Evolutionary conservation across 106 monocot genomes (phyloP), one percentile per base, ranked within the genome.

Genomic region (Amphibolis antarctica): DNA sequence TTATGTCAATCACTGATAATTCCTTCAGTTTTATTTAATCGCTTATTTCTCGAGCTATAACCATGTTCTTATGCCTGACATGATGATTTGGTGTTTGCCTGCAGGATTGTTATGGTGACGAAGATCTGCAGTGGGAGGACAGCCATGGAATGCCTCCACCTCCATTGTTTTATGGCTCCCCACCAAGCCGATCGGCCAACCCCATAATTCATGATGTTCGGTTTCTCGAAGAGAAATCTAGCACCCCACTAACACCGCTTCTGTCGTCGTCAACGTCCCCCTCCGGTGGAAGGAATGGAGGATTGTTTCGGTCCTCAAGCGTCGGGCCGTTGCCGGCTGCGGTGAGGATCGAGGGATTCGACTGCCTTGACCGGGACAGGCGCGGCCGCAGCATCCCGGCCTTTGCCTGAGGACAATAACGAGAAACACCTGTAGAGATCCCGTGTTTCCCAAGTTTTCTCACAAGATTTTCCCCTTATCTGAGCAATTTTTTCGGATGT

Each of bases 111-210:
- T 28, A 44, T 20, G 43, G 26, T 45, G 44, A 44, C 17, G 11
- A 25, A 36, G 66, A 52, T 36, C 31, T 7, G 50, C 52, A 28
- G 20, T 42, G 12, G 71, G 67, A 44, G 11, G 58, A 31, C 3
- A 29, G 29, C 26, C 69, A 53, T 18, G 43, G 52, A 27, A 23
- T 52, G 4, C 10, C 74, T 9, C 66, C 79, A 24, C 82, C 82
- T 0, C 80, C 86, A 1, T 83, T 70, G 27, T 86, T 83, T 43
- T 71, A 69, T 43, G 86, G 83, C 12, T 86, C 86, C 12, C 86
- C 86, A 6, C 86, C 83, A 24, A 77, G 64, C 44, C 70, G 86
- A 27, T 43, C 77, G 1, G 55, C 68, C 13, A 83, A 86, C 69
- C 86, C 86, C 55, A 66, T 86, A 5, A 71, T 82, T 12, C 77